Percentiles rank a stretch among this genome's conserved stretches.
Conservation (phyloP, 176 grass and related monocot species). For the Alloteropsis semialata region DNA sequence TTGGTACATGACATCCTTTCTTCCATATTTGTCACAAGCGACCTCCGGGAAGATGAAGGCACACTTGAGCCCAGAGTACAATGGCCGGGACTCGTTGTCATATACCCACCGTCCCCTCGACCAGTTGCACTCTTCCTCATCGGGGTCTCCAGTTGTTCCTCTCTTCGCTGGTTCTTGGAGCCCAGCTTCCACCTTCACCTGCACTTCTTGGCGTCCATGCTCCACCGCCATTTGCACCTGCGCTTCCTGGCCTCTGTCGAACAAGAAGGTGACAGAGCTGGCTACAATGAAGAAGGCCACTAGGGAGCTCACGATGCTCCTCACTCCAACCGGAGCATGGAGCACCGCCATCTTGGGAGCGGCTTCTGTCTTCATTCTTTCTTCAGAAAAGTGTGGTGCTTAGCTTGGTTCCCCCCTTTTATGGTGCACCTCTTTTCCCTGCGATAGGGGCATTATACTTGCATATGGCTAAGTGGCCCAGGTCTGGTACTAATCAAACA, state of each 20-base stretch:
- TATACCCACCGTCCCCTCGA: slow-evolving; percentile 63
- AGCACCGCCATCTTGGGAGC: slow-evolving; percentile 41
- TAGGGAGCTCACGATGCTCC: slow-evolving; percentile 39
- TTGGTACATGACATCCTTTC: slow-evolving; percentile 77
- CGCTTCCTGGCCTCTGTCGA: slow-evolving; percentile 40
- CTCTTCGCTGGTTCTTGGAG: not conserved
- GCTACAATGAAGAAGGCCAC: slow-evolving; percentile 63
- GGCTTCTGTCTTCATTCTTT: slow-evolving; percentile 23
- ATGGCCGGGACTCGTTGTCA: slow-evolving; percentile 53
- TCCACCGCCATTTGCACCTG: slow-evolving; percentile 7
- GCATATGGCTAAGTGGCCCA: slow-evolving; percentile 1
- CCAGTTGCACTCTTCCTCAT: slow-evolving; percentile 43
- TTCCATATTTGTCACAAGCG: slow-evolving; percentile 73
- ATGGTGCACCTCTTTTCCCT: not conserved
- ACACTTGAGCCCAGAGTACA: slow-evolving; percentile 65
- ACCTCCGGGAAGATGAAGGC: slow-evolving; percentile 71
- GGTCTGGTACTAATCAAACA: not conserved
- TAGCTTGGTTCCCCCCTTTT: slow-evolving; percentile 26
- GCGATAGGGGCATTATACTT: not conserved
- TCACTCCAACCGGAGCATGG: slow-evolving; percentile 37
- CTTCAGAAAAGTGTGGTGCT: not conserved
- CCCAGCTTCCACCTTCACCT: not conserved
- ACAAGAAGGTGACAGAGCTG: slow-evolving; percentile 43
- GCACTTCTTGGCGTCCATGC: slow-evolving; percentile 30
- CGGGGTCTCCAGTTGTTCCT: not conserved